Evolutionary conservation across 192 early-diverging fungal species (phyloP).

Genomic region (Phycomyces nitens): DNA sequence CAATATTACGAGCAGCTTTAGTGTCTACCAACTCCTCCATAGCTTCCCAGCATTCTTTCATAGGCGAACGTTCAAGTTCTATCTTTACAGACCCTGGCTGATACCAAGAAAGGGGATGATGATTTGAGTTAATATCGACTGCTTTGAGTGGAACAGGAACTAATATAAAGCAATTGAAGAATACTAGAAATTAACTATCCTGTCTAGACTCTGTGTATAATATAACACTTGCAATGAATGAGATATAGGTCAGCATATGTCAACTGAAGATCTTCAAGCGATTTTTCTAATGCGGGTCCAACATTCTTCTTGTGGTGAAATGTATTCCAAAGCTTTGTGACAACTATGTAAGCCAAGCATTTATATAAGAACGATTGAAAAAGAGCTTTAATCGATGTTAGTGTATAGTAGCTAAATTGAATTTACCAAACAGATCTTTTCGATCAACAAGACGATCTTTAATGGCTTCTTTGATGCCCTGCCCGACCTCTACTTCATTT

Average conservation of each 20-base stretch:
- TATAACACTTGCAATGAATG: conserved; percentile 58
- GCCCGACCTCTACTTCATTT: conserved; percentile 63
- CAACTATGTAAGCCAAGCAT: too few species aligned
- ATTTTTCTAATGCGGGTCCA: conserved; percentile 48
- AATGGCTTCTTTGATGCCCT: conserved; percentile 50
- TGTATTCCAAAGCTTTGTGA: conserved; percentile 64
- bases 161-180: too few species aligned
- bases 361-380: too few species aligned
- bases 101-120: conserved; percentile 48
- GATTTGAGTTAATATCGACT: conserved; percentile 37
- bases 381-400: too few species aligned
- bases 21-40: conserved; percentile 68
- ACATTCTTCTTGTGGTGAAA: conserved; percentile 52
- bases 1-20: conserved; percentile 56
- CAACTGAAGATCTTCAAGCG: conserved; percentile 49
- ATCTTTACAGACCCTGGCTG: conserved; percentile 23
- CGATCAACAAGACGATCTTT: conserved; percentile 51
- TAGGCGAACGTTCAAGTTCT: conserved; percentile 40
- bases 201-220: too few species aligned
- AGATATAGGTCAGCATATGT: conserved; percentile 68
- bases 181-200: too few species aligned
- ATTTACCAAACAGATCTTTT: conserved; percentile 45
- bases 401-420: too few species aligned
- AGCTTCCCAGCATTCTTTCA: conserved; percentile 63
- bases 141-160: conserved; percentile 50